Base-by-base conservation (phyloP, 352 stramenopile species). In the Plasmopara muralis region DNA sequence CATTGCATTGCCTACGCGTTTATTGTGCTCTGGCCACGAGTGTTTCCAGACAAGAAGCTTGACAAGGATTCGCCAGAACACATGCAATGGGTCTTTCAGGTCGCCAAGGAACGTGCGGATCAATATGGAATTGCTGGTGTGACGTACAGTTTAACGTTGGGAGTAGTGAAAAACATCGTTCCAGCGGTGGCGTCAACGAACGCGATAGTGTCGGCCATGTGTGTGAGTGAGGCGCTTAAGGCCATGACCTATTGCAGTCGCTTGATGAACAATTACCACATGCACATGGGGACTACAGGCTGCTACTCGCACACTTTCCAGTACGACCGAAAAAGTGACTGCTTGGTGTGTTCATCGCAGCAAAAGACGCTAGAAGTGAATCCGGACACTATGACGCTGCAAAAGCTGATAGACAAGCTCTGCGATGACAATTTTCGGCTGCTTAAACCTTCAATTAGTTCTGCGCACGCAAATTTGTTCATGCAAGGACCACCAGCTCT, bases 111-210 rank as follows among this genome's bases (percentile, higher is more conserved):
- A 37, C 79, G 96, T 44, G 95, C 94, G 0, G 77, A 96, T 29
- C 74, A 96, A 54, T 98, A 95, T 67, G 86, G 89, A 8, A 99
- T 99, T 51, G 49, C 72, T 6, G 95, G 95, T 1, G 95, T 99
- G 8, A 99, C 96, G 5, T 98, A 98, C 71, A 97, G 93, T 74
- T 54, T 98, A 1, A 99, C 96, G 13, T 77, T 98, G 60, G 96
- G 96, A 2, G 96, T 99, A 9, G 94, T 98, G 45, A 99, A 99
- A 76, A 98, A 98, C 66, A 98, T 99, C 55, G 98, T 99, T 55
- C 95, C 95, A 30, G 95, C 95, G 0, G 93, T 99, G 34, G 95
- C 95, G 4, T 97, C 87, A 37, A 99, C 95, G 16, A 98, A 99
- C 68, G 95, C 95, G 0, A 89, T 99, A 41, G 83, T 99, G 38